These are phyloP conservation scores for Colletotrichum lentis DNA, from an alignment of 2,329 filamentous ascomycete species.

Conservation along the genomic window DNA sequence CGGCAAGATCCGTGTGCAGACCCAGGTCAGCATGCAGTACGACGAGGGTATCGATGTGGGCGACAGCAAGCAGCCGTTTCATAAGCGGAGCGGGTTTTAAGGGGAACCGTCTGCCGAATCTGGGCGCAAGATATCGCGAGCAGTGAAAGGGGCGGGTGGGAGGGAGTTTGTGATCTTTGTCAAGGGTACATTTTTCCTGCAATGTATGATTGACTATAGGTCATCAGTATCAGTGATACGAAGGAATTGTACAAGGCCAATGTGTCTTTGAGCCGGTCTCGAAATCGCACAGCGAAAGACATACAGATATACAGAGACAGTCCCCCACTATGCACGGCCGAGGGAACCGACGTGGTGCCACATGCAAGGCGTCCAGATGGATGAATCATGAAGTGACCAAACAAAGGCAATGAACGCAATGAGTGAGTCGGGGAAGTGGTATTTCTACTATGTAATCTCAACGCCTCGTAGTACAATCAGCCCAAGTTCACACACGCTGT, in stretches of 20 bases:
- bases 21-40: not conserved
- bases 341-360: not conserved
- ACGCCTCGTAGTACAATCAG: not conserved
- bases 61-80: not conserved
- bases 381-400: too few relatives aligned
- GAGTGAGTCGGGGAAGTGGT: too few relatives aligned
- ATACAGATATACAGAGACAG: too few relatives aligned
- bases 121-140: not conserved
- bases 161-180: not conserved
- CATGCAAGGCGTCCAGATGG: not conserved
- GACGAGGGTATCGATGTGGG: not conserved
- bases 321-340: not conserved
- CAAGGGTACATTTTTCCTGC: not conserved
- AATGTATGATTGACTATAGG: not conserved
- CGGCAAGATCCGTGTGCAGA: conserved; percentile 14
- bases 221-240: not conserved
- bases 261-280: not conserved
- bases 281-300: not conserved
- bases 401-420: too few relatives aligned
- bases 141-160: not conserved
- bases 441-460: not conserved
- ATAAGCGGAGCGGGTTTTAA: not conserved
- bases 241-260: not conserved
- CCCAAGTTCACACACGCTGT: conserved; percentile 9
- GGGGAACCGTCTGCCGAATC: not conserved